phyloP scores from a whole-genome alignment of 2,329 filamentous ascomycete species.

The Verticillium isaacii region DNA sequence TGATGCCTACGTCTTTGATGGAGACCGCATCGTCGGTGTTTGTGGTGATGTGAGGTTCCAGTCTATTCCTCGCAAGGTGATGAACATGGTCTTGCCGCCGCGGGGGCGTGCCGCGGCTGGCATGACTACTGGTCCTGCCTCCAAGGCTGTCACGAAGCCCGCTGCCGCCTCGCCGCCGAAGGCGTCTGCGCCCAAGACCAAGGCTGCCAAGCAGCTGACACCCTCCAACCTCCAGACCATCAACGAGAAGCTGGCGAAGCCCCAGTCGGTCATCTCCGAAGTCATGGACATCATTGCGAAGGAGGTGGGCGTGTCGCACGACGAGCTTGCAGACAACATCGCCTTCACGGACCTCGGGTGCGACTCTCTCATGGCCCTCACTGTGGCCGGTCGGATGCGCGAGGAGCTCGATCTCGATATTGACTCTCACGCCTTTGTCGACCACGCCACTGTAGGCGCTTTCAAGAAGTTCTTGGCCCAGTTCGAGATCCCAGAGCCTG shows the following conservation, averaged over 20 bases:
- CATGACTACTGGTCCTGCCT: neutral
- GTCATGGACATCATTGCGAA: conserved; percentile 51
- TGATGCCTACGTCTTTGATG: conserved; percentile 51
- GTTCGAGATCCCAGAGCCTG: conserved; percentile 22
- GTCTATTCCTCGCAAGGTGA: conserved; percentile 59
- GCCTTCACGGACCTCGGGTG: conserved; percentile 54
- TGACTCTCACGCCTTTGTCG: conserved; percentile 47
- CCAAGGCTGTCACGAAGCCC: neutral
- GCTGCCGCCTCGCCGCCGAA: conserved; percentile 19
- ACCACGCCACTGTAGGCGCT: conserved; percentile 48
- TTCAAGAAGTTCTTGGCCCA: conserved; percentile 41
- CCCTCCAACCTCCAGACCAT: conserved; percentile 41
- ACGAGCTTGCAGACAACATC: conserved; percentile 52
- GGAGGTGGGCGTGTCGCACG: conserved; percentile 49
- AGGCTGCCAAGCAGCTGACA: conserved; percentile 37
- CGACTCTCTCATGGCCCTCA: conserved; percentile 58
- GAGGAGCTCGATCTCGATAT: conserved; percentile 54
- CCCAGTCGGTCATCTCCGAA: conserved; percentile 34
- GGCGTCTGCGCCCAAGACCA: conserved; percentile 30
- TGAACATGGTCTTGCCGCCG: conserved; percentile 64
- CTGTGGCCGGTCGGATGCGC: conserved; percentile 50
- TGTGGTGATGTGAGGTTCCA: conserved; percentile 59
- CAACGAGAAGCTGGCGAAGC: conserved; percentile 42
- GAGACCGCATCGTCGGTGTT: conserved; percentile 42
- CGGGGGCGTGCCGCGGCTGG: conserved; percentile 34